Evolutionary conservation across 805 yeast genomes (phyloP), one percentile per base, ranked within the genome.

Genomic region (Blastobotrys americana): DNA sequence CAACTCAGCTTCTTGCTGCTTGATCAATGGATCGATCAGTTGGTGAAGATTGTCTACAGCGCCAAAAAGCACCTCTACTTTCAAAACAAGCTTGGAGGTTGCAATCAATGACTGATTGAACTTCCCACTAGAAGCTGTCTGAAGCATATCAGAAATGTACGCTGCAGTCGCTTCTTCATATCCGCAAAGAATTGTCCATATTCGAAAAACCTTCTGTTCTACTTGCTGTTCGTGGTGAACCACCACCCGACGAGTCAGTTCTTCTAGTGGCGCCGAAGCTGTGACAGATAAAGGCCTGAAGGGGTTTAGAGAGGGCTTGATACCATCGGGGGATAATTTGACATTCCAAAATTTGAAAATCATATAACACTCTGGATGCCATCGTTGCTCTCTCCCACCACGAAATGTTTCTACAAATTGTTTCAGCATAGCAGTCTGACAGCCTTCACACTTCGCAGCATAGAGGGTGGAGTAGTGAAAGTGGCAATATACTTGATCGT

Each of bases 311-410:
- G 46, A 44, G 15, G 44, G 47, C 13, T 22, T 21, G 6, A 38
- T 37, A 13, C 52, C 51, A 3, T 46, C 54, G 15, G 55, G 53
- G 21, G 82, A 74, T 18, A 93, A 70, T 46, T 80, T 75, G 17
- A 89, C 95, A 59, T 87, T 88, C 98, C 98, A 93, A 58, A 87
- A 89, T 63, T 89, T 89, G 68, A 84, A 89, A 39, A 93, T 94
- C 88, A 94, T 94, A 60, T 88, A 93, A 69, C 99, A 93, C 61
- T 94, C 97, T 1, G 97, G 97, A 65, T 93, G 99, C 99, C 99
- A 93, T 60, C 87, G 95, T 62, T 89, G 95, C 47, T 84, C 82
- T 54, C 82, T 75, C 18, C 96, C 96, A 41, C 96, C 96, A 54
- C 93, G 74, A 49, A 79, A 85, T 37, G 90, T 78, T 63, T 90